Evolutionary conservation across 2,329 filamentous ascomycete species (phyloP).

Genomic region (Trichoderma sp.): DNA sequence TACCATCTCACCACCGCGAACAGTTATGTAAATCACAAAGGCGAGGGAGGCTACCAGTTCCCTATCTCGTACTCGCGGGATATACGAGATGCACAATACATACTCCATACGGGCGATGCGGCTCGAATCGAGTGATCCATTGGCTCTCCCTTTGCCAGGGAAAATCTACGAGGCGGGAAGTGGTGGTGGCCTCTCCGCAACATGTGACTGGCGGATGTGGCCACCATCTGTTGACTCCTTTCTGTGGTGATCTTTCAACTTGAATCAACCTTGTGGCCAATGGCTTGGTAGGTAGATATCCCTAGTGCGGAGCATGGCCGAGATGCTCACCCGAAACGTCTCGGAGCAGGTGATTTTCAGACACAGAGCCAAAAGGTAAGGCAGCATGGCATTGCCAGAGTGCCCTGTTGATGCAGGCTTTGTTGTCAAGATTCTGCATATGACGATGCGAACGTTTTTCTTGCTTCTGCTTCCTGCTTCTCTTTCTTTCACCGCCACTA

Average conservation of each 20-base stretch:
- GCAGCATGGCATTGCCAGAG: not conserved
- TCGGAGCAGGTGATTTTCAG: not conserved
- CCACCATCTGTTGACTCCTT: not conserved
- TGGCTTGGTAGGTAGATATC: not conserved
- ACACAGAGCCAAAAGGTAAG: no score
- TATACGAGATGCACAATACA: constrained; percentile 15
- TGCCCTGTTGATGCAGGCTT: constrained; percentile 6
- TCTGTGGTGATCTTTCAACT: not conserved
- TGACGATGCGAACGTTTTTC: constrained; percentile 14
- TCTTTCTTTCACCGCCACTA: constrained; percentile 23
- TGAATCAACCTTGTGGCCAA: no score
- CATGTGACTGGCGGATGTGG: constrained; percentile 11
- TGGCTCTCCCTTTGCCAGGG: constrained; percentile 23
- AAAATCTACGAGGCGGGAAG: constrained; percentile 2
- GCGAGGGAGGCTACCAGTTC: constrained; percentile 3
- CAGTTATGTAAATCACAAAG: not conserved
- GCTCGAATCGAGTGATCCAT: constrained; percentile 4
- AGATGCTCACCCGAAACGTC: constrained; percentile 5
- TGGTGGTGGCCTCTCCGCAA: constrained; percentile 13
- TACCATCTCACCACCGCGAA: not conserved
- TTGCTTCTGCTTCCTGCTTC: not conserved
- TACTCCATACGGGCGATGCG: not conserved
- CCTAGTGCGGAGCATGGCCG: constrained; percentile 9
- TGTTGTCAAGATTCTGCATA: constrained; percentile 3
- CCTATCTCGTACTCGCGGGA: not conserved